Evolutionary conservation across 2,329 filamentous ascomycete species (phyloP).

Genomic region (Curvularia eragrostidis): DNA sequence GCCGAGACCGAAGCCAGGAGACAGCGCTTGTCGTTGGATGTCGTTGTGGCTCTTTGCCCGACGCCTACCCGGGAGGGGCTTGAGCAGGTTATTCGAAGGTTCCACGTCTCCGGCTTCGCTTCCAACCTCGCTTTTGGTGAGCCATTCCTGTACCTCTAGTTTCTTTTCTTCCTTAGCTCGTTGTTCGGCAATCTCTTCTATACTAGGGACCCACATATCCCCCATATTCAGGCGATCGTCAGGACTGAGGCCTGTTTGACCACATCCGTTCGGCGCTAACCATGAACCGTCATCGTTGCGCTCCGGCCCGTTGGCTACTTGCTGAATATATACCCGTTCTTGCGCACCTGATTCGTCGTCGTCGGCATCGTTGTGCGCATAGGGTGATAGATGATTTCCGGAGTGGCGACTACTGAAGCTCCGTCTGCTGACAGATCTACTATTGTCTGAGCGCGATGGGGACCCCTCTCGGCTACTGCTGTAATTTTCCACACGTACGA

Average conservation of each 20-base stretch:
- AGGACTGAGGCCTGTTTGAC: constrained; percentile 57
- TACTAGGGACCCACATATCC: constrained; percentile 54
- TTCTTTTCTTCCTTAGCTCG: constrained; percentile 59
- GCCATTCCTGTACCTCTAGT: constrained; percentile 61
- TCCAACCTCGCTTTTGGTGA: constrained; percentile 55
- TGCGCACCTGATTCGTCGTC: constrained; percentile 41
- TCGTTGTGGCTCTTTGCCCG: constrained; percentile 58
- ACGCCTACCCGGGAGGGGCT: constrained; percentile 45
- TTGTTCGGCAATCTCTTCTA: constrained; percentile 59
- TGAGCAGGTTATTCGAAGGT: constrained; percentile 35
- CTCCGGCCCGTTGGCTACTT: constrained; percentile 42
- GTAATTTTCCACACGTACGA: constrained; percentile 50
- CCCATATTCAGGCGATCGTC: constrained; percentile 51
- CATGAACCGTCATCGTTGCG: constrained; percentile 58
- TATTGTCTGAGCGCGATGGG: constrained; percentile 44
- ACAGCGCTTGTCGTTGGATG: constrained; percentile 33
- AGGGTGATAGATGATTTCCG: constrained; percentile 49
- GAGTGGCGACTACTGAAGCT: constrained; percentile 46
- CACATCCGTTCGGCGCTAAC: constrained; percentile 48
- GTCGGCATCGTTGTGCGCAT: constrained; percentile 43
- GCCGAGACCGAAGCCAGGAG: constrained; percentile 40
- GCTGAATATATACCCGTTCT: constrained; percentile 26
- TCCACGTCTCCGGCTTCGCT: constrained; percentile 55
- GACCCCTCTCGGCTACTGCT: constrained; percentile 47
- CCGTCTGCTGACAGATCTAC: constrained; percentile 44